Evolutionary conservation across 73 alveolate species (phyloP), one percentile per base, ranked within the genome.

Genomic region (Symbiodinium natans): DNA sequence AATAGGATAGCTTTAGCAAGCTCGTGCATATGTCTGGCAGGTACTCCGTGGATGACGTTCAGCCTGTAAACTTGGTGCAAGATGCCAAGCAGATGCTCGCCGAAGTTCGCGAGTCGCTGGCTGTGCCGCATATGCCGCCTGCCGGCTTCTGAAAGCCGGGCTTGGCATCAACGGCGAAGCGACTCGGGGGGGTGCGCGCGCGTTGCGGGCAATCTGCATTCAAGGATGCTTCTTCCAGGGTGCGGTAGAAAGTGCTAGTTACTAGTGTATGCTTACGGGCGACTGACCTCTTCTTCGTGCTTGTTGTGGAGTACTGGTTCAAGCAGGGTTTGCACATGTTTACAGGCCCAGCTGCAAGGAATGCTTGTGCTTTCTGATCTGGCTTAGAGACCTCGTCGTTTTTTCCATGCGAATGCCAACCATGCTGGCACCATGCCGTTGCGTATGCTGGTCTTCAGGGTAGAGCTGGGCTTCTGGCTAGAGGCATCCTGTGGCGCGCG

Each of bases 1-100:
- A n/a, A n/a, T n/a, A n/a, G n/a, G n/a, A n/a, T n/a, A n/a, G n/a
- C n/a, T n/a, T n/a, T n/a, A n/a, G n/a, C n/a, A n/a, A n/a, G n/a
- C n/a, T n/a, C n/a, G n/a, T n/a, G n/a, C n/a, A n/a, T n/a, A n/a
- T n/a, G n/a, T n/a, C n/a, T n/a, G n/a, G n/a, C n/a, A 90, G 97
- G 97, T 90, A 90, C 41, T 13, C 52, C 31, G 80, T 90, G 40
- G 97, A 90, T 19, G 40, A 59, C 2, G 97, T 71, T 4, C 75
- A 41, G 74, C 77, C 88, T 19, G 48, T 90, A 5, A 25, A 48
- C 54, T 36, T 90, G 13, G 87, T 41, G 40, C 74, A 71, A 42
- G 88, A 73, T 31, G 97, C 89, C 52, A 40, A 85, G 75, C 74
- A 41, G 80, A 63, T 63, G 80, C 27, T 63, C 17, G 80, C 80